A percentile compares a stretch with the other conserved stretches of the same genome.
phyloP scores from a whole-genome alignment of 1,139 yeast species.

The Taphrina betulina region DNA sequence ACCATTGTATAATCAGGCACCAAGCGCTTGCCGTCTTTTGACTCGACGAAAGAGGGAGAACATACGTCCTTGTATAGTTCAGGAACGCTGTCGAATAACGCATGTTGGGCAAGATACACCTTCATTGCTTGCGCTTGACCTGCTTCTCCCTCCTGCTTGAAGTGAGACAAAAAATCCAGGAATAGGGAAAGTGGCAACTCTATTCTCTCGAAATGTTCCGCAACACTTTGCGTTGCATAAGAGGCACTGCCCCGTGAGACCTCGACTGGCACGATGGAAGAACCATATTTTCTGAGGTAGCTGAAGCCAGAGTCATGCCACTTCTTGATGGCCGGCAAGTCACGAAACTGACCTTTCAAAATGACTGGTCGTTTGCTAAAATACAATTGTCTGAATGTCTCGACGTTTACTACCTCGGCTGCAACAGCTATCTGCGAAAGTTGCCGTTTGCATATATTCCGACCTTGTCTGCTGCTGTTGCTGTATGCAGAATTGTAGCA shows the following conservation, averaged over 20 bases:
- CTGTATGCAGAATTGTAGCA: no score
- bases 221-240: neutral
- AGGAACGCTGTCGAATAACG: conserved; percentile 25
- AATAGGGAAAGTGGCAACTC: conserved; percentile 15
- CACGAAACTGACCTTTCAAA: conserved; percentile 3
- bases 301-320: conserved; percentile 8
- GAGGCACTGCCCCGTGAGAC: conserved; percentile 14
- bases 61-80: conserved; percentile 14
- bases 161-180: conserved; percentile 8
- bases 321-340: conserved; percentile 12
- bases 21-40: neutral
- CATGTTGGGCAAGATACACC: conserved; percentile 27
- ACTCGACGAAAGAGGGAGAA: conserved; percentile 10
- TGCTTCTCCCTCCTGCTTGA: neutral
- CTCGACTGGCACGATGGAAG: conserved; percentile 18
- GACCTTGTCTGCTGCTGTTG: no score
- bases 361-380: conserved; percentile 4
- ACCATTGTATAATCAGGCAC: conserved; percentile 1
- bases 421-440: no score
- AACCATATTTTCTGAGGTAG: conserved; percentile 4
- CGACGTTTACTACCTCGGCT: no score
- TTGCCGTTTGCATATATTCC: no score
- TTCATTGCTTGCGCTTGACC: neutral
- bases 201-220: conserved; percentile 6
- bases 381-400: neutral